phyloP scores from a whole-genome alignment of 768 basidiomycete species.

The Suillus cothurnatus region DNA sequence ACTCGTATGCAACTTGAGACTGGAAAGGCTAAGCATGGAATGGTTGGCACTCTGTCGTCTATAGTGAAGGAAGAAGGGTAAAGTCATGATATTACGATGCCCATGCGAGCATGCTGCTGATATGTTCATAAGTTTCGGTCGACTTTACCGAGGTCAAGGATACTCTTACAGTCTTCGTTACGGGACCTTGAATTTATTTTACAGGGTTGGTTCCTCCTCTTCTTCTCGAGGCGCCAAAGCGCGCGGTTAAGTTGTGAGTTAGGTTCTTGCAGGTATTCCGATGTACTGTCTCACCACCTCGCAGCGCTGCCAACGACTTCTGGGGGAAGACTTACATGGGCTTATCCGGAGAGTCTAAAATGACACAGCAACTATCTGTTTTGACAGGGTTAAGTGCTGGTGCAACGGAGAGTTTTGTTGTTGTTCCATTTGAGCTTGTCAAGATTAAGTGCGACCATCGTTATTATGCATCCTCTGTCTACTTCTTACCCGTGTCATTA shows the following conservation, averaged over 20 bases:
- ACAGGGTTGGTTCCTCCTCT: conserved; percentile 92
- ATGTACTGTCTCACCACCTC: conserved; percentile 11
- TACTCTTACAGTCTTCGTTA: conserved; percentile 1
- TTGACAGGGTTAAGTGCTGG: conserved; percentile 93
- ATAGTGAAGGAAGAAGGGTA: conserved; percentile 94
- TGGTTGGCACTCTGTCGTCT: conserved; percentile 79
- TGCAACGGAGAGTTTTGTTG: conserved; percentile 92
- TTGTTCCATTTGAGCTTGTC: conserved; percentile 96
- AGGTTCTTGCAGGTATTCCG: not conserved
- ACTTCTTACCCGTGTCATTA: conserved; percentile 25
- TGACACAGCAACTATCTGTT: conserved; percentile 88
- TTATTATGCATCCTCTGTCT: conserved; percentile 22
- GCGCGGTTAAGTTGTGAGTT: conserved; percentile 91
- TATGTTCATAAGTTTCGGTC: conserved; percentile 55
- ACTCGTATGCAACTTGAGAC: conserved; percentile 98
- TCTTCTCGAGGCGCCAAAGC: conserved; percentile 95
- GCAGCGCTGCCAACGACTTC: conserved; percentile 86
- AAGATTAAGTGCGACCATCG: conserved; percentile 66
- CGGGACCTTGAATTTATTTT: not conserved
- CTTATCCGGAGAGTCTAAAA: conserved; percentile 70
- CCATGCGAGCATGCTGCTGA: conserved; percentile 21
- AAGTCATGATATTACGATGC: conserved; percentile 22
- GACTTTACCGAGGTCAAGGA: conserved; percentile 80
- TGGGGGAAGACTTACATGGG: conserved; percentile 85
- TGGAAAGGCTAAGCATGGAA: conserved; percentile 71